Evolutionary conservation across 1,284 basidiomycete species (phyloP).

Genomic region (Cryptococcus sp.): DNA sequence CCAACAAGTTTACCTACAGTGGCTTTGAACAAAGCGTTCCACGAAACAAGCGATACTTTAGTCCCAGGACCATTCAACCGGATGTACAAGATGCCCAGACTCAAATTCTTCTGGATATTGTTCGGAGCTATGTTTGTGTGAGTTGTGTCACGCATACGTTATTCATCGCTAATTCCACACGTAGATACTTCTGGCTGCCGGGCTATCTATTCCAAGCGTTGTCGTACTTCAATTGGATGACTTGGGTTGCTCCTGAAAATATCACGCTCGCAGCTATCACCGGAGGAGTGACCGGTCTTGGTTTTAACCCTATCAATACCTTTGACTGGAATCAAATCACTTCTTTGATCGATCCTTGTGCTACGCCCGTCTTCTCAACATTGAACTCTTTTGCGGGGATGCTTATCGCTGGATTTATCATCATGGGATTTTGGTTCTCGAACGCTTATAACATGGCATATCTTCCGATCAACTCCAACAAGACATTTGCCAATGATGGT

Average conservation of each 20-base stretch:
- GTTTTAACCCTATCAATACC: constrained; percentile 37
- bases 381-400: constrained; percentile 3
- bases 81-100: not conserved
- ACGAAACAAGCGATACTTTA: constrained; percentile 17
- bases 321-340: constrained; percentile 29
- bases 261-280: constrained; percentile 7
- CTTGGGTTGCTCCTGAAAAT: constrained; percentile 54
- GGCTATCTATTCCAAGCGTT: constrained; percentile 43
- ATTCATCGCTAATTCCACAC: constrained; percentile 14
- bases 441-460: constrained; percentile 31
- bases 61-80: not conserved
- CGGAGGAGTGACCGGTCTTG: constrained; percentile 4
- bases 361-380: constrained; percentile 12
- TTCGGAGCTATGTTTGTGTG: no score
- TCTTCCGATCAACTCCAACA: constrained; percentile 33
- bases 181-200: constrained; percentile 15
- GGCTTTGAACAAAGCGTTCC: constrained; percentile 49
- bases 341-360: constrained; percentile 11
- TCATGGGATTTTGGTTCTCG: constrained; percentile 21
- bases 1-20: constrained; percentile 54
- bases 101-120: constrained; percentile 4
- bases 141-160: constrained; percentile 13
- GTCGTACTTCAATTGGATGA: constrained; percentile 57
- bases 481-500: constrained; percentile 25
- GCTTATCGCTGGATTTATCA: constrained; percentile 21